Evolutionary conservation across 805 yeast species (phyloP).

Genomic region (Candida pseudoglaebosa): DNA sequence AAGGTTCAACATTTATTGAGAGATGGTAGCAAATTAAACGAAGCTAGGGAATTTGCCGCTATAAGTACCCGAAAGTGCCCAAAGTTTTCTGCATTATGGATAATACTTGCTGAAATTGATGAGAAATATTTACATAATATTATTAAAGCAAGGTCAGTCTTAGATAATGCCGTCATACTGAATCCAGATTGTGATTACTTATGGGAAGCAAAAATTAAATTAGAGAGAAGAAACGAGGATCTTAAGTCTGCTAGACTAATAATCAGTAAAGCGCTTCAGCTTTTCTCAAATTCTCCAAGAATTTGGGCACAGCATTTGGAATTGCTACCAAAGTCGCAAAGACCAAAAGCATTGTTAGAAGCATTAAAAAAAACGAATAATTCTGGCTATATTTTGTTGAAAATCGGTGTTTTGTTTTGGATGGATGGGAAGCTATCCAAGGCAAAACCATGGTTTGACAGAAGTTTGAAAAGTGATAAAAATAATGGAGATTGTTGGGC

Average conservation of each 20-base stretch:
- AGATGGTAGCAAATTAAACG: constrained; percentile 21
- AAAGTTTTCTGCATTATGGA: constrained; percentile 48
- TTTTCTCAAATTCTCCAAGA: constrained; percentile 52
- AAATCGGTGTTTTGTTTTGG: constrained; percentile 69
- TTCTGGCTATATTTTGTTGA: constrained; percentile 51
- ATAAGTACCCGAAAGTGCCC: constrained; percentile 51
- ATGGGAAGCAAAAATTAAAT: constrained; percentile 52
- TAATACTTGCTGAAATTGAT: constrained; percentile 45
- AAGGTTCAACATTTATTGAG: constrained; percentile 51
- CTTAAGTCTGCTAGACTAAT: constrained; percentile 49
- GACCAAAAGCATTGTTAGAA: constrained; percentile 57
- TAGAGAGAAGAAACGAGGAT: constrained; percentile 55
- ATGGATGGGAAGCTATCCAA: constrained; percentile 56
- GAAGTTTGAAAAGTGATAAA: constrained; percentile 53
- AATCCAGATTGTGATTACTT: constrained; percentile 49
- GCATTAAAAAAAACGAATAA: constrained; percentile 69
- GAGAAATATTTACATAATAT: constrained; percentile 35
- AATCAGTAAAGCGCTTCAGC: constrained; percentile 54
- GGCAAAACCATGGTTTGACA: constrained; percentile 70
- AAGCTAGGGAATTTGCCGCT: constrained; percentile 47
- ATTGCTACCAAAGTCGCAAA: constrained; percentile 43
- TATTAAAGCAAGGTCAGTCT: constrained; percentile 63
- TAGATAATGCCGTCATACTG: constrained; percentile 61
- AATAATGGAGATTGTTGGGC: constrained; percentile 78
- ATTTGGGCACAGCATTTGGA: constrained; percentile 66